Percentiles rank a stretch among this genome's conserved stretches.
Evolutionary conservation across 2,329 filamentous ascomycete species (phyloP).

Genomic region (Alternaria panax): DNA sequence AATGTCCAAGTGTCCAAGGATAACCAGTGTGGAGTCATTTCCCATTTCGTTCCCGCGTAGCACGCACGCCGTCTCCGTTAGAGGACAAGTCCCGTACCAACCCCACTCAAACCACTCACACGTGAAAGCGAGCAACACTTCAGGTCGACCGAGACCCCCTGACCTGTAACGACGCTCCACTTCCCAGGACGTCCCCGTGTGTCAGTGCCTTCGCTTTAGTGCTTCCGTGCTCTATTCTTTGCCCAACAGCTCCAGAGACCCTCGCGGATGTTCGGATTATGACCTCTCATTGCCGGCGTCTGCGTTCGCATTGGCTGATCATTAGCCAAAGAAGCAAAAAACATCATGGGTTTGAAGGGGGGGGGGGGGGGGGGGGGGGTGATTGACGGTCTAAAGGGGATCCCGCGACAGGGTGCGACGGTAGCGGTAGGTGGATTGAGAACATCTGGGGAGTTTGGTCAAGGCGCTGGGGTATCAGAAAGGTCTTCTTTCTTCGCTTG

Average conservation of each 20-base stretch:
- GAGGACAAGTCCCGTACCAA: background rate
- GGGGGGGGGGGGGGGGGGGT: too few relatives aligned
- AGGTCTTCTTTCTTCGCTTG: background rate
- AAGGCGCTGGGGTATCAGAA: background rate
- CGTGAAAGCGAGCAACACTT: background rate
- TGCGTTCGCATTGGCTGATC: slow-evolving; percentile 3
- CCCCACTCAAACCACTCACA: background rate
- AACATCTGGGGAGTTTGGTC: slow-evolving; percentile 7
- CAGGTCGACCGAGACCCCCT: background rate
- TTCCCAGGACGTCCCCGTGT: slow-evolving; percentile 3
- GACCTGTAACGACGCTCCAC: slow-evolving; percentile 8
- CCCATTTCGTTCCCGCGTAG: slow-evolving; percentile 11
- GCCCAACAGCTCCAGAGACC: slow-evolving; percentile 4
- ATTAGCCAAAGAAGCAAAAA: background rate
- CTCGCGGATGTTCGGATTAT: background rate
- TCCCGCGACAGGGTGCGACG: slow-evolving; percentile 6
- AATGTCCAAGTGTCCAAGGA: background rate
- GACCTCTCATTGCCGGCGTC: background rate
- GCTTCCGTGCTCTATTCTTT: slow-evolving; percentile 3
- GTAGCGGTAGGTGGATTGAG: slow-evolving; percentile 8
- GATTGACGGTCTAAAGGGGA: slow-evolving; percentile 1
- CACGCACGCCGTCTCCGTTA: background rate
- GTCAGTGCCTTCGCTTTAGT: background rate
- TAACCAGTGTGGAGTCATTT: slow-evolving; percentile 3
- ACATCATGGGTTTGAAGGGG: slow-evolving; percentile 6